Evolutionary conservation across 2,329 filamentous ascomycete genomes (phyloP).

Genomic region (Phialocephala sp.): DNA sequence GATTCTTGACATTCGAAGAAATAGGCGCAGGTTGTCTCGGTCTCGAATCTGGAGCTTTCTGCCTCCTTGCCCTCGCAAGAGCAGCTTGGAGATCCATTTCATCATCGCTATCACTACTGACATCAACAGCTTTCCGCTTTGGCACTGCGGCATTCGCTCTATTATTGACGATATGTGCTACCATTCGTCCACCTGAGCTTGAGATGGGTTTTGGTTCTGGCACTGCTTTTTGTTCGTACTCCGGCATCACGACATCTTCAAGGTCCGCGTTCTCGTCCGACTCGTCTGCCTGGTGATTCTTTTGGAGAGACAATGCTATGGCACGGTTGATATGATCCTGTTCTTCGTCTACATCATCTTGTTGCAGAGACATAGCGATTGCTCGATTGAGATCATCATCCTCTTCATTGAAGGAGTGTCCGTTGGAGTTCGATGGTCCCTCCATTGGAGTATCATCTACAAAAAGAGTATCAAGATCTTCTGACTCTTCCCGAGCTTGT

Average conservation of each 20-base stretch:
- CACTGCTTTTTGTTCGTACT: constrained; percentile 62
- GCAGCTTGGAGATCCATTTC: constrained; percentile 83
- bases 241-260: constrained; percentile 57
- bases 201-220: constrained; percentile 57
- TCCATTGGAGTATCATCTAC: constrained; percentile 32
- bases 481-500: constrained; percentile 24
- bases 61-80: constrained; percentile 72
- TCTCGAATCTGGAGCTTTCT: constrained; percentile 50
- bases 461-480: constrained; percentile 40
- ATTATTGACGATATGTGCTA: constrained; percentile 77
- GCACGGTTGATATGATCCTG: constrained; percentile 81
- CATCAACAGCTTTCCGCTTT: constrained; percentile 46
- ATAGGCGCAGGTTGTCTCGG: constrained; percentile 43
- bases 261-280: constrained; percentile 49
- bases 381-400: constrained; percentile 77
- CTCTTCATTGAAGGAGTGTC: constrained; percentile 31
- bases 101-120: constrained; percentile 64
- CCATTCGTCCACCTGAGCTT: constrained; percentile 61
- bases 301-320: constrained; percentile 83
- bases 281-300: constrained; percentile 53
- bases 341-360: constrained; percentile 50
- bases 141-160: constrained; percentile 67
- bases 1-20: constrained; percentile 61
- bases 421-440: constrained; percentile 23
- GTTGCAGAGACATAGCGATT: constrained; percentile 82